Evolutionary conservation across 176 grass and related monocot genomes (phyloP), one percentile per base, ranked within the genome.

Genomic region (Tillandsia fasciculata): DNA sequence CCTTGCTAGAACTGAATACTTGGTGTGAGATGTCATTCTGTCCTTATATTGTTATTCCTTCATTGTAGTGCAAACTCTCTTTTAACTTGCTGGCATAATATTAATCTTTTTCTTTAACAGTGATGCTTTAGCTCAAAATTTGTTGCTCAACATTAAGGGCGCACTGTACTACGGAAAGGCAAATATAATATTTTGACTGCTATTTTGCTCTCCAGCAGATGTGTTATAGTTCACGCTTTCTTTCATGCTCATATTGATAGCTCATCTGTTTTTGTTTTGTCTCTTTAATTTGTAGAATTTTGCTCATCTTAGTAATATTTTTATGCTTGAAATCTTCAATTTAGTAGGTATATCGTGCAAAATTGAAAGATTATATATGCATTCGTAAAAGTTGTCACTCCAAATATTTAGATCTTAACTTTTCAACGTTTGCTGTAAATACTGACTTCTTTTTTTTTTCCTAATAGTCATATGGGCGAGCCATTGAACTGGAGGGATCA

Each of bases 381-480:
- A 18, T 59, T 59, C 9, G 15, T 59, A 9, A 59, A 59, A 8
- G 9, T 59, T 17, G 9, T 18, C 20, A n/a, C 9, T 59, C 5
- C 15, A 17, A 18, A 17, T 18, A 59, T 59, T 9, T 48, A 63
- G 61, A 59, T 24, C 8, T 49, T 73, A 59, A 59, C 3, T 12
- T 13, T 24, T 15, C n/a, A 22, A 48, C 10, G 4, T n/a, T 11
- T 49, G 9, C 22, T 63, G n/a, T n/a, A 26, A 14, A 10, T 63
- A 50, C 26, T 49, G 1, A 23, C 18, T 12, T 53, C 53, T 81
- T 67, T 80, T 75, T 78, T 71, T 65, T 7, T 7, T 0, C 4
- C 56, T 70, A 57, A 79, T 84, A 90, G 93, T 97, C 93, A 28
- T 97, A 92, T 83, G 93, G 79, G 23, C 81, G 93, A 72, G 93